phyloP scores from a whole-genome alignment of 441 rosid species.

The Adansonia rubrostipa region DNA sequence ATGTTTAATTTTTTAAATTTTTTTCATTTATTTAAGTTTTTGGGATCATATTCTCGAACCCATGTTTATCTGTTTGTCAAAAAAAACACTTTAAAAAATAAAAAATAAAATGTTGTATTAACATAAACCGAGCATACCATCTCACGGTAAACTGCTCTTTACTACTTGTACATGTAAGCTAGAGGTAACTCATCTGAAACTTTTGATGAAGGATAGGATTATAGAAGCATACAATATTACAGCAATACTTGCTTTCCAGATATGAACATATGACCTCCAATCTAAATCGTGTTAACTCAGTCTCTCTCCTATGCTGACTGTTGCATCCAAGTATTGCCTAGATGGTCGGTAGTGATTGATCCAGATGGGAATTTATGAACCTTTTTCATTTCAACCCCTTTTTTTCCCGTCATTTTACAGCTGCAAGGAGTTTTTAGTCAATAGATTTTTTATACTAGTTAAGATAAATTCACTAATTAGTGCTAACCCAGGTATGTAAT shows the following conservation, averaged over 20 bases:
- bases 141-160: neutral
- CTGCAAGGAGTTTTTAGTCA: constrained; percentile 3
- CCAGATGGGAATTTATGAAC: constrained; percentile 62
- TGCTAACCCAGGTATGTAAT: constrained; percentile 51
- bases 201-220: constrained; percentile 7
- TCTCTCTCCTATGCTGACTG: constrained; percentile 23
- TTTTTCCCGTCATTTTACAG: constrained; percentile 24
- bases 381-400: constrained; percentile 53
- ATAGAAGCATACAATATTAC: neutral
- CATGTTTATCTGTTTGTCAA: too few species aligned
- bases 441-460: neutral
- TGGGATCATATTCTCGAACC: too few species aligned
- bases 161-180: neutral
- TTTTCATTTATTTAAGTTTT: too few species aligned
- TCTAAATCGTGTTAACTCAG: neutral
- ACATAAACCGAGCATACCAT: neutral
- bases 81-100: too few species aligned
- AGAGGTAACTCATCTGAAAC: neutral
- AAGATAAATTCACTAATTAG: neutral
- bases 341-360: constrained; percentile 60
- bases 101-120: too few species aligned
- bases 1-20: too few species aligned
- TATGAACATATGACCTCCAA: constrained; percentile 35
- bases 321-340: constrained; percentile 47
- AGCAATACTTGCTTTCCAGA: constrained; percentile 21